A percentile compares a stretch with the other conserved stretches of the same genome.
phyloP scores from a whole-genome alignment of 345 rosid species.

The Geranium rotundifolium region DNA sequence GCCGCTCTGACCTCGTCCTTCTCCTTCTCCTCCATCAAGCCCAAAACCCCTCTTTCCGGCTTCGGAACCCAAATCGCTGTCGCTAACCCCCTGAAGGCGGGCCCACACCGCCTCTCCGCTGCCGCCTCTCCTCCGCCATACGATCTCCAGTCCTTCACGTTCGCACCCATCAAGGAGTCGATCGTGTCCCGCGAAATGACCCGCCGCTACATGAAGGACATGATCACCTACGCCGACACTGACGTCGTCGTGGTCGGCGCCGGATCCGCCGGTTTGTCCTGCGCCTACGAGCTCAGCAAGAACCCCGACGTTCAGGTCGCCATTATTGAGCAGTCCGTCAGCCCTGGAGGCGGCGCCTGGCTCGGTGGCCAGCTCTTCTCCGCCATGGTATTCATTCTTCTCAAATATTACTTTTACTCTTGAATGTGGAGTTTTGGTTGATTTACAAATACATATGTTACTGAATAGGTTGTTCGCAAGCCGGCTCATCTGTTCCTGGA shows the following conservation, averaged over 20 bases:
- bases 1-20: slow-evolving; percentile 8
- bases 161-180: slow-evolving; percentile 29
- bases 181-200: slow-evolving; percentile 23
- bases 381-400: slow-evolving; percentile 24
- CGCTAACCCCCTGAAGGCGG: slow-evolving; percentile 6
- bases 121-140: slow-evolving; percentile 6
- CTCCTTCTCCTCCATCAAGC: slow-evolving; percentile 13
- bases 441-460: too few species aligned
- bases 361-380: slow-evolving; percentile 56
- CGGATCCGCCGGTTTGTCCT: neutral
- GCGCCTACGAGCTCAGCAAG: slow-evolving; percentile 43
- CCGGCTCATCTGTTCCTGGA: slow-evolving; percentile 13
- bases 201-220: slow-evolving; percentile 30
- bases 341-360: slow-evolving; percentile 61
- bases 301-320: slow-evolving; percentile 30
- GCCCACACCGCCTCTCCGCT: slow-evolving; percentile 6
- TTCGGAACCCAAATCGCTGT: slow-evolving; percentile 17
- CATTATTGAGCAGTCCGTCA: slow-evolving; percentile 43
- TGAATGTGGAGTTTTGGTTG: too few species aligned
- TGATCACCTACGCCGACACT: slow-evolving; percentile 27
- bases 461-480: neutral
- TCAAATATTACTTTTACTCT: too few species aligned
- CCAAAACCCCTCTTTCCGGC: slow-evolving; percentile 13
- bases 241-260: slow-evolving; percentile 10
- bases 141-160: slow-evolving; percentile 16